A percentile compares a stretch with the other conserved stretches of the same genome.
Evolutionary conservation across 306 rosid genomes (phyloP).

Genomic region (Rubus idaeus): DNA sequence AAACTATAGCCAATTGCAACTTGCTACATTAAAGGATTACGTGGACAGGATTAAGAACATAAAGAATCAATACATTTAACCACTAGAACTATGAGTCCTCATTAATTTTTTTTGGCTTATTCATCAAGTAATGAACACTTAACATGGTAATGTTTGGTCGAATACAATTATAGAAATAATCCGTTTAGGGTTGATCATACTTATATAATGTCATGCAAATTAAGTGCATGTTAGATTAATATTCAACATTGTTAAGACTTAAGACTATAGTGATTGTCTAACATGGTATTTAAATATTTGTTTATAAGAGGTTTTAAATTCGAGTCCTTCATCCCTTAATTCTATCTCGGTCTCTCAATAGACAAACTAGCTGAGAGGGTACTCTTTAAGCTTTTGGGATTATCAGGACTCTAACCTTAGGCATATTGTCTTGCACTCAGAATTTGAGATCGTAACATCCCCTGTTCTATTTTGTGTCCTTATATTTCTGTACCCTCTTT

Average conservation of each 20-base stretch:
- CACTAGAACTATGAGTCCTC: too few relatives aligned
- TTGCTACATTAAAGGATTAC: background rate
- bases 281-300: background rate
- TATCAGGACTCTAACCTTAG: background rate
- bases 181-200: background rate
- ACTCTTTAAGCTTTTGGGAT: background rate
- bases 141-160: background rate
- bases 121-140: background rate
- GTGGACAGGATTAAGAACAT: background rate
- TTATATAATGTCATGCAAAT: background rate
- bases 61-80: background rate
- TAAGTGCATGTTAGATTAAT: background rate
- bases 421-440: background rate
- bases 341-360: background rate
- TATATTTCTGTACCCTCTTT: background rate
- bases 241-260: background rate
- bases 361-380: background rate
- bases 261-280: background rate
- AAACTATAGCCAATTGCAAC: background rate
- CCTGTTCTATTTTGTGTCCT: background rate
- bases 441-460: background rate
- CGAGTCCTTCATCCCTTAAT: background rate
- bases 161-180: background rate
- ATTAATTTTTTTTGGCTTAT: too few relatives aligned
- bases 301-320: background rate